Conservation (phyloP, 1,284 basidiomycete species). For the Moniliophthora roreri region DNA sequence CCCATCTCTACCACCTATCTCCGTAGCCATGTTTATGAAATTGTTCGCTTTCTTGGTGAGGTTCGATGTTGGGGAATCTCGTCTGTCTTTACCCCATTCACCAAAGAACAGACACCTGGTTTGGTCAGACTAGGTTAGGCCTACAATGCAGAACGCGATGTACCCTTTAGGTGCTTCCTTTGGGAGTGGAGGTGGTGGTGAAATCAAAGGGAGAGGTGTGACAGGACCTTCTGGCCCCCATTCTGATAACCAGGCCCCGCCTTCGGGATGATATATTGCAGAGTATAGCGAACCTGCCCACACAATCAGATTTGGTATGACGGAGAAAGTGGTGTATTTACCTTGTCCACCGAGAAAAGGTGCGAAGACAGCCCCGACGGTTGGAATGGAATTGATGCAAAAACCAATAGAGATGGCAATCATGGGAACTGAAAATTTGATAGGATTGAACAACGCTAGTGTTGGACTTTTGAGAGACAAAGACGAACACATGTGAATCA, state of each 20-base stretch:
- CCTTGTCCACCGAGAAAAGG: slow-evolving; percentile 25
- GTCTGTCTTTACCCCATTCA: slow-evolving; percentile 25
- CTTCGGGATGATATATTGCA: slow-evolving; percentile 24
- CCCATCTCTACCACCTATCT: slow-evolving; percentile 22
- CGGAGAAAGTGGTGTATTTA: background rate
- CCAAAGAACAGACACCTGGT: slow-evolving; percentile 24
- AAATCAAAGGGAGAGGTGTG: slow-evolving; percentile 20
- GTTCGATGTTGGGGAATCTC: slow-evolving; percentile 22
- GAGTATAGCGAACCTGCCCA: slow-evolving; percentile 22
- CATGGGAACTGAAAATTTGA: slow-evolving; percentile 21
- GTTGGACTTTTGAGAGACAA: background rate
- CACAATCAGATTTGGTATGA: background rate
- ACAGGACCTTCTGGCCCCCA: slow-evolving; percentile 20
- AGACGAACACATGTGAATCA: slow-evolving; percentile 25
- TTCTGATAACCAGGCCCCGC: slow-evolving; percentile 25
- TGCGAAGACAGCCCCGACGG: slow-evolving; percentile 23
- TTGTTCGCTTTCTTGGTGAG: slow-evolving; percentile 24
- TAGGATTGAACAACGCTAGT: background rate
- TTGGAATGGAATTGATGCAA: slow-evolving; percentile 22
- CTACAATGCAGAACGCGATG: background rate
- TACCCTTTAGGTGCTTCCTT: slow-evolving; percentile 24
- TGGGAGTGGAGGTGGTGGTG: slow-evolving; percentile 23
- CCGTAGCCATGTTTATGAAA: slow-evolving; percentile 26
- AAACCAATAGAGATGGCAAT: slow-evolving; percentile 26
- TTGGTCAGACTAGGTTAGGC: background rate